Conservation (phyloP, 345 rosid species). For the Gossypium longicalyx region DNA sequence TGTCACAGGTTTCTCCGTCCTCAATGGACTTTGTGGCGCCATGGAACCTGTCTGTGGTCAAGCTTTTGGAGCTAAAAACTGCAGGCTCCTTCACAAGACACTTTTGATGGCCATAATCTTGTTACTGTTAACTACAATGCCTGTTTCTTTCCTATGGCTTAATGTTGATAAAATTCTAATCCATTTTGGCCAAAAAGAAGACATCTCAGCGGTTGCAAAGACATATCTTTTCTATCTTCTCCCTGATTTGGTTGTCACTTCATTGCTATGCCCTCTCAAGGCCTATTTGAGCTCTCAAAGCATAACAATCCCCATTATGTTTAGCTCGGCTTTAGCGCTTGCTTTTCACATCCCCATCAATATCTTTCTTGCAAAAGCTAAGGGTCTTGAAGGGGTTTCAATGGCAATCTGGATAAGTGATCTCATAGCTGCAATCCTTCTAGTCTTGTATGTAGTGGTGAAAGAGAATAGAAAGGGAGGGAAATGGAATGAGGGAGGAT, state of each 20-base stretch:
- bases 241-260: slow-evolving; percentile 62
- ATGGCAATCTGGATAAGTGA: slow-evolving; percentile 88
- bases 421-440: slow-evolving; percentile 43
- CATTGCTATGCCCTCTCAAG: slow-evolving; percentile 75
- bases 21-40: slow-evolving; percentile 74
- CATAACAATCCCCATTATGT: slow-evolving; percentile 72
- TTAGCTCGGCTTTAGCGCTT: slow-evolving; percentile 58
- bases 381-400: slow-evolving; percentile 68
- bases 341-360: slow-evolving; percentile 70
- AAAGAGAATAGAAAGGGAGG: slow-evolving; percentile 40
- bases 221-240: slow-evolving; percentile 66
- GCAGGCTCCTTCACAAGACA: slow-evolving; percentile 75
- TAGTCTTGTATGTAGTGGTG: slow-evolving; percentile 41
- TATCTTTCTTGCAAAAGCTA: slow-evolving; percentile 50
- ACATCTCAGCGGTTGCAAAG: slow-evolving; percentile 59
- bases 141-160: slow-evolving; percentile 72
- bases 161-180: slow-evolving; percentile 57
- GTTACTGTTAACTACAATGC: slow-evolving; percentile 47
- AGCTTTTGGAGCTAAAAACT: slow-evolving; percentile 81
- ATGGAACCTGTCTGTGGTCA: slow-evolving; percentile 98
- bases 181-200: slow-evolving; percentile 61
- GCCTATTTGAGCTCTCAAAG: slow-evolving; percentile 77
- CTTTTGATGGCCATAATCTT: slow-evolving; percentile 57
- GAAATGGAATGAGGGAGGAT: slow-evolving; percentile 58
- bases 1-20: slow-evolving; percentile 83